A percentile compares a stretch with the other conserved stretches of the same genome.
Evolutionary conservation across 2,329 filamentous ascomycete species (phyloP).

Genomic region (Colletotrichum chlorophyti): DNA sequence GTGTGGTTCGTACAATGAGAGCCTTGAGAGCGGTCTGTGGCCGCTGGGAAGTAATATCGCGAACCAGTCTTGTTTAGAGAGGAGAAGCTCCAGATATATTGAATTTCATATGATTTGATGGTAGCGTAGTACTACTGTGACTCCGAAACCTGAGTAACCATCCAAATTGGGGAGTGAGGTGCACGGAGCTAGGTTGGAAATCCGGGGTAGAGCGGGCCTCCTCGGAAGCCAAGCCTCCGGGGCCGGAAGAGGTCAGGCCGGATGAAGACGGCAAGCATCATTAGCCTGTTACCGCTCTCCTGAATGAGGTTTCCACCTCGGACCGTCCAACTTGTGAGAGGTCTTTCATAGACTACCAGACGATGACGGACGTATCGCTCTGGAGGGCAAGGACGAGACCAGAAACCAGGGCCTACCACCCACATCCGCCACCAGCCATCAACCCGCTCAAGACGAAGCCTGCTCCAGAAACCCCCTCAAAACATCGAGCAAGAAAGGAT

Average conservation of each 20-base stretch:
- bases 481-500: slow-evolving; percentile 15
- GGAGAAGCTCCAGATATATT: background rate
- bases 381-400: too few species aligned
- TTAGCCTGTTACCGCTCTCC: too few species aligned
- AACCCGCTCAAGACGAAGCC: background rate
- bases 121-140: too few species aligned
- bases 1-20: background rate
- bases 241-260: slow-evolving; percentile 5
- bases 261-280: background rate
- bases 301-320: too few species aligned
- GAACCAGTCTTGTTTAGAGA: background rate
- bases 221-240: slow-evolving; percentile 17
- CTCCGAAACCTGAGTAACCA: background rate
- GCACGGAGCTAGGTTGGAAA: background rate
- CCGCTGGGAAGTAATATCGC: background rate
- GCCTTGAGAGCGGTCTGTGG: background rate
- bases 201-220: background rate
- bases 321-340: too few species aligned
- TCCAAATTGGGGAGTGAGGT: background rate
- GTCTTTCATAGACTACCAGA: too few species aligned
- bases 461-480: slow-evolving; percentile 8
- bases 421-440: background rate
- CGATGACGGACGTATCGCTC: too few species aligned
- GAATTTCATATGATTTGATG: too few species aligned
- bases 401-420: too few species aligned